phyloP scores from a whole-genome alignment of 306 rosid species.

The Inga leiocalycina region DNA sequence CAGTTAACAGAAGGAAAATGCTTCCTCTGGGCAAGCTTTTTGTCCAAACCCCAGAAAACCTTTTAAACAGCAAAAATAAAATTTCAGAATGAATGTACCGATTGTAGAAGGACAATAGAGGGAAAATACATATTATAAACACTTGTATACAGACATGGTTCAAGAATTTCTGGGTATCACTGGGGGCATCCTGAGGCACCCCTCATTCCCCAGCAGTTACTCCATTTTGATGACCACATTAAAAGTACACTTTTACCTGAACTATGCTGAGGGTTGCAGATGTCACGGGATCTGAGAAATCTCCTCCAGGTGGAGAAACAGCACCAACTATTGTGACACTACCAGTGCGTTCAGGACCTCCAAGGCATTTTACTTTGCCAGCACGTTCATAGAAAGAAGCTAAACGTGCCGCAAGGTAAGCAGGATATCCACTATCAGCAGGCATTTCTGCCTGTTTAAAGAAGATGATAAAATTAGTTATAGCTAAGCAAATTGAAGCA shows the following conservation, averaged over 20 bases:
- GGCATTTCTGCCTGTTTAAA: constrained; percentile 98
- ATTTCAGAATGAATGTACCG: constrained; percentile 17
- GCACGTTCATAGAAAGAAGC: constrained; percentile 99
- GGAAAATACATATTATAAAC: neutral
- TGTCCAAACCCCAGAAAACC: constrained; percentile 99
- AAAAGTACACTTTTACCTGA: constrained; percentile 62
- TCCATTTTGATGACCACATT: constrained; percentile 21
- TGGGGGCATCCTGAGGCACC: constrained; percentile 1
- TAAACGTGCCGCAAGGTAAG: constrained; percentile 97
- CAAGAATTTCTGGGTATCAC: constrained; percentile 2
- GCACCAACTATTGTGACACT: constrained; percentile 99
- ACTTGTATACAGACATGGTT: constrained; percentile 13
- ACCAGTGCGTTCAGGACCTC: constrained; percentile 96
- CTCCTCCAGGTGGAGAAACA: constrained; percentile 99
- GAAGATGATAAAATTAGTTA: constrained; percentile 21
- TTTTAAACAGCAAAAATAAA: constrained; percentile 38
- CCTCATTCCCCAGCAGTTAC: constrained; percentile 9
- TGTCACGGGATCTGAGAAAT: constrained; percentile 98
- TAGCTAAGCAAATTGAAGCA: constrained; percentile 14
- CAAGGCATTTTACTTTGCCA: constrained; percentile 98
- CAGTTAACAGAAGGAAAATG: constrained; percentile 99
- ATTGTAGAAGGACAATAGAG: constrained; percentile 9
- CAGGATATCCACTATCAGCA: constrained; percentile 99
- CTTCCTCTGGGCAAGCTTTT: constrained; percentile 99
- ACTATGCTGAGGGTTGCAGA: constrained; percentile 99